Conservation (phyloP, 257 asterid genomes). For the Plantago elongata region DNA sequence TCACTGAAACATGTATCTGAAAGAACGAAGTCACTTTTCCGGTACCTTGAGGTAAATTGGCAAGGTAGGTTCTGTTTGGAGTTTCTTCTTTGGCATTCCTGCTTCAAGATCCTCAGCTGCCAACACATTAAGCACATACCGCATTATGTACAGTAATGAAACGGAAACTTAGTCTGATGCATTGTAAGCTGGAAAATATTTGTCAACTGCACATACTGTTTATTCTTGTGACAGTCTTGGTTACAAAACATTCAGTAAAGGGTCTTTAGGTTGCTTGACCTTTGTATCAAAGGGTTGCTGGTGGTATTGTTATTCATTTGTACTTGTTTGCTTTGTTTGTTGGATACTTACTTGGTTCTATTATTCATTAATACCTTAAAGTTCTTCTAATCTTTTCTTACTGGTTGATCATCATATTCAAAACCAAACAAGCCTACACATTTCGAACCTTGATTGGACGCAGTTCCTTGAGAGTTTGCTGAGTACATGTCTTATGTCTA, state of each 20-base stretch:
- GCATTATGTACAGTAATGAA: neutral
- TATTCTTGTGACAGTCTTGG: too few relatives aligned
- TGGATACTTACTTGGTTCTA: too few relatives aligned
- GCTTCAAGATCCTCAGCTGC: conserved; percentile 91
- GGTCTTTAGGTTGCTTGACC: too few relatives aligned
- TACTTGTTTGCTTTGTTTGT: too few relatives aligned
- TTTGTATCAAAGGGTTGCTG: too few relatives aligned
- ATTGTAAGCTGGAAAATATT: neutral
- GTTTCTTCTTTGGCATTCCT: conserved; percentile 59
- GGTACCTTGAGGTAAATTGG: conserved; percentile 90
- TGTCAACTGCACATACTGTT: neutral
- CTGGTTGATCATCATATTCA: neutral
- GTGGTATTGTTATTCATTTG: too few relatives aligned
- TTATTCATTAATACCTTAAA: too few relatives aligned
- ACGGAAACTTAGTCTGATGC: neutral
- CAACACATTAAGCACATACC: conserved; percentile 9
- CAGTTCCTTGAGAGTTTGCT: neutral
- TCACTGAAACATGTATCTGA: conserved; percentile 4
- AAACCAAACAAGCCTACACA: neutral
- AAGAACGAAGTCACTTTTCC: neutral
- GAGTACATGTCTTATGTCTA: neutral
- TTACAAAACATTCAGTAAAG: too few relatives aligned
- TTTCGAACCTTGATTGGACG: neutral
- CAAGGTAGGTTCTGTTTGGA: conserved; percentile 74
- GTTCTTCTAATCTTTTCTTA: neutral